These are phyloP conservation scores for Ophiostoma perfectum DNA, from an alignment of 2,329 filamentous ascomycete species.

Conservation along the genomic window DNA sequence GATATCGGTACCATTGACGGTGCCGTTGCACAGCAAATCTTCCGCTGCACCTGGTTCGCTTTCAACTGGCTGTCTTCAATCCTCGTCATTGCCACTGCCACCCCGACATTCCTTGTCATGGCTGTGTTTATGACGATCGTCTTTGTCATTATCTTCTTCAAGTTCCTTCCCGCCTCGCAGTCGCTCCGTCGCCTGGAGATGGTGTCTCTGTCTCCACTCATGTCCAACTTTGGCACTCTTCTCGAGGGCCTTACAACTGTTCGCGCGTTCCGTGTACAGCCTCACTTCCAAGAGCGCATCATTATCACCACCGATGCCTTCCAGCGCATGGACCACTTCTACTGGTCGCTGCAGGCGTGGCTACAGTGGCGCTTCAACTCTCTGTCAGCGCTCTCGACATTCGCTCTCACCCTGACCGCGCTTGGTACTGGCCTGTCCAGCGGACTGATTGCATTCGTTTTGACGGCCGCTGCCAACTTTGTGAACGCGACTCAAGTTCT, in stretches of 20 bases:
- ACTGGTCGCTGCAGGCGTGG: slow-evolving; percentile 85
- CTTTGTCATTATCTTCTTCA: slow-evolving; percentile 69
- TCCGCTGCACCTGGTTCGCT: slow-evolving; percentile 61
- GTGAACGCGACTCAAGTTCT: slow-evolving; percentile 66
- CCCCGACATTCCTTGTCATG: slow-evolving; percentile 69
- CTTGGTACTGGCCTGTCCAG: slow-evolving; percentile 69
- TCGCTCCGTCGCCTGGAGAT: slow-evolving; percentile 79
- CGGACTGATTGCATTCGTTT: slow-evolving; percentile 76
- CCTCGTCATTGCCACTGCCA: slow-evolving; percentile 71
- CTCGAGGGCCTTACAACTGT: slow-evolving; percentile 83
- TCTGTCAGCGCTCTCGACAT: slow-evolving; percentile 67
- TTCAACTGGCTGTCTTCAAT: slow-evolving; percentile 70
- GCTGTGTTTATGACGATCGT: slow-evolving; percentile 60
- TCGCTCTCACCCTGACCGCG: slow-evolving; percentile 67
- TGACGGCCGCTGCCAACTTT: slow-evolving; percentile 65
- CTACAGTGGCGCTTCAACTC: slow-evolving; percentile 72
- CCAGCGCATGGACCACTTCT: slow-evolving; percentile 94
- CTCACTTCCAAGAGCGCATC: slow-evolving; percentile 73
- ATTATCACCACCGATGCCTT: slow-evolving; percentile 80
- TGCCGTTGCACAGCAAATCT: slow-evolving; percentile 70
- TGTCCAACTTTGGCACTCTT: slow-evolving; percentile 87
- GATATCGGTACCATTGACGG: slow-evolving; percentile 88
- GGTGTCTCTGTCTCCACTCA: slow-evolving; percentile 79
- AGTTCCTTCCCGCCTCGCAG: slow-evolving; percentile 77
- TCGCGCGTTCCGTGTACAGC: slow-evolving; percentile 72